Evolutionary conservation across 2,329 filamentous ascomycete genomes (phyloP).

Genomic region (Beauveria rudraprayagi): DNA sequence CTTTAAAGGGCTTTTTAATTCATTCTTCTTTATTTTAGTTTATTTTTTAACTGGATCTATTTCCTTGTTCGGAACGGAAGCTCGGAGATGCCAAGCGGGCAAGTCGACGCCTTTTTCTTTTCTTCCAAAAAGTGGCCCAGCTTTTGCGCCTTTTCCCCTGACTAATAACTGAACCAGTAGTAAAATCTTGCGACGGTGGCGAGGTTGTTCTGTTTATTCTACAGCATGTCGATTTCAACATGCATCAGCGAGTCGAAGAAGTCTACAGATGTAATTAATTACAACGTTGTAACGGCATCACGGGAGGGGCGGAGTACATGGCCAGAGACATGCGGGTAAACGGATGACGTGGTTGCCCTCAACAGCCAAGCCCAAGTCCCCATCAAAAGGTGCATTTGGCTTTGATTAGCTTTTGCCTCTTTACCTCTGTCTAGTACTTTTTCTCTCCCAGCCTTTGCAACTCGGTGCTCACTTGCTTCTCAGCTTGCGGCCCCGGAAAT

Average conservation of each 20-base stretch:
- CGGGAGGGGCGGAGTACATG: neutral
- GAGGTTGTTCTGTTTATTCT: neutral
- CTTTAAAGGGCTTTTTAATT: neutral
- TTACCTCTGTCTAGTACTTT: neutral
- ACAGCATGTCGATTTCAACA: too few species aligned
- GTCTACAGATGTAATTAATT: too few species aligned
- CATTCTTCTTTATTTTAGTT: neutral
- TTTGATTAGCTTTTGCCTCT: neutral
- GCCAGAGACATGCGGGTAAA: neutral
- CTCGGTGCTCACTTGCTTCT: neutral
- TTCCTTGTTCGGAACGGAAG: constrained; percentile 7
- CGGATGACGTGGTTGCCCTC: constrained; percentile 2
- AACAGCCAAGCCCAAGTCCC: neutral
- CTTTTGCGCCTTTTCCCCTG: neutral
- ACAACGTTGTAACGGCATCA: too few species aligned
- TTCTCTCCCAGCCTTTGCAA: neutral
- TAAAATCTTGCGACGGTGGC: neutral
- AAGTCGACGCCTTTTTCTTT: neutral
- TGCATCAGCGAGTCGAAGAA: too few species aligned
- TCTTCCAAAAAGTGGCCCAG: neutral
- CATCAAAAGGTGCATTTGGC: neutral
- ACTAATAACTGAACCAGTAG: neutral
- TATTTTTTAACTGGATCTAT: neutral
- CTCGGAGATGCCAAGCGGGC: neutral
- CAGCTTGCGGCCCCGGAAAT: neutral